Evolutionary conservation across 2,329 filamentous ascomycete species (phyloP).

Genomic region (Fusarium musae): DNA sequence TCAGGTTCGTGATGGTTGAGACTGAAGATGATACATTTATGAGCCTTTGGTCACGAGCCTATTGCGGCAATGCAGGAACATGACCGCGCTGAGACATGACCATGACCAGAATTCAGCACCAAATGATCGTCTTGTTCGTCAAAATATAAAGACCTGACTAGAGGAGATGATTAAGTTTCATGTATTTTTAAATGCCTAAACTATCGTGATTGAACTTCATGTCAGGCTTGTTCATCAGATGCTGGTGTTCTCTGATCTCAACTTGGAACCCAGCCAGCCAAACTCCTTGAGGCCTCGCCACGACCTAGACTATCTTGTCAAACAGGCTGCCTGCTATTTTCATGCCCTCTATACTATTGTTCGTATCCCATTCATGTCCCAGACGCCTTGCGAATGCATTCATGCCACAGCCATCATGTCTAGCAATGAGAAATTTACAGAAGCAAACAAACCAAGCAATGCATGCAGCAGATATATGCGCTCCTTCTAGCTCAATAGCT

Average conservation of each 20-base stretch:
- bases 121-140: conserved; percentile 24
- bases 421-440: background rate
- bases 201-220: conserved; percentile 30
- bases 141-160: conserved; percentile 22
- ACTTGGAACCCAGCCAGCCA: conserved; percentile 10
- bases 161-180: conserved; percentile 18
- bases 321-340: conserved; percentile 2
- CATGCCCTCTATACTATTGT: conserved; percentile 11
- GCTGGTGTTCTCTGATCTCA: conserved; percentile 26
- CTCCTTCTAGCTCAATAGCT: conserved; percentile 75
- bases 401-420: background rate
- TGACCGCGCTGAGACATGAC: conserved; percentile 35
- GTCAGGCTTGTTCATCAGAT: conserved; percentile 40
- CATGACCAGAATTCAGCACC: conserved; percentile 25
- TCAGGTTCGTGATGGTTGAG: conserved; percentile 36
- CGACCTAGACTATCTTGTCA: conserved; percentile 7
- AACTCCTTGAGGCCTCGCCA: conserved; percentile 11
- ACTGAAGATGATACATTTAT: conserved; percentile 30
- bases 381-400: conserved; percentile 32
- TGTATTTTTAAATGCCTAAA: conserved; percentile 2
- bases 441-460: background rate
- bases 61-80: conserved; percentile 35
- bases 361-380: conserved; percentile 14
- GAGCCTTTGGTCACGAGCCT: conserved; percentile 27
- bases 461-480: background rate